A percentile compares a stretch with the other conserved stretches of the same genome.
Conservation (phyloP, 208 protist genomes). For the Jaenimonas drosophilae region DNA sequence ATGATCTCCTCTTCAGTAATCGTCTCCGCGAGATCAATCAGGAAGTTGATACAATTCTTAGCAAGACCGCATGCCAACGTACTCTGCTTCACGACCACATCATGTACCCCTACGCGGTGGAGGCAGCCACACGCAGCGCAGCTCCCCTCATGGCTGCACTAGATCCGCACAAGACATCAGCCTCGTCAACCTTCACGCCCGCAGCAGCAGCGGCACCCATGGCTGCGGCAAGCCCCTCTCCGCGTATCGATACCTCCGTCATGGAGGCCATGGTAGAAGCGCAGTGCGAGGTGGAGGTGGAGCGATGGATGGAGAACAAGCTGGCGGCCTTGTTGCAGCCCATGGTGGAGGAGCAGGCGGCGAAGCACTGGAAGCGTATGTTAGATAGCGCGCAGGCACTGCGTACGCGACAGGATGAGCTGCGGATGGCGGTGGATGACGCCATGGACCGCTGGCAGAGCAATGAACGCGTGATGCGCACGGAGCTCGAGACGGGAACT, state of each 20-base stretch:
- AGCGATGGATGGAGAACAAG: slow-evolving; percentile 10
- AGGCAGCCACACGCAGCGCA: no score
- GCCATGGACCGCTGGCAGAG: slow-evolving; percentile 6
- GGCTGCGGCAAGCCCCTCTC: no score
- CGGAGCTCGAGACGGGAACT: background rate
- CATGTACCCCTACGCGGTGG: no score
- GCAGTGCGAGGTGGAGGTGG: slow-evolving; percentile 9
- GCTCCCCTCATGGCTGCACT: no score
- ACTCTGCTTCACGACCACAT: no score
- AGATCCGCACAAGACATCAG: no score
- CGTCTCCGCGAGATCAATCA: slow-evolving; percentile 56
- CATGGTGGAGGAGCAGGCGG: slow-evolving; percentile 23
- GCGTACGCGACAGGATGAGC: slow-evolving; percentile 5
- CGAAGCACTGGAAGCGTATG: slow-evolving; percentile 11
- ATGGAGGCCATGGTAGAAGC: no score
- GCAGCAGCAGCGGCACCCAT: no score
- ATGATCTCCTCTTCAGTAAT: slow-evolving; percentile 35
- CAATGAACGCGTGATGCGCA: background rate
- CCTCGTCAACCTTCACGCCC: no score
- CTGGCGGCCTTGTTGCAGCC: slow-evolving; percentile 13
- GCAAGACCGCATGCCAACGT: no score
- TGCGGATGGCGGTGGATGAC: slow-evolving; percentile 11
- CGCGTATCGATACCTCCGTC: no score
- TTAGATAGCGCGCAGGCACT: slow-evolving; percentile 10
- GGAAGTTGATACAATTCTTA: no score